Percentiles rank a stretch among this genome's conserved stretches.
phyloP scores from a whole-genome alignment of 2,329 filamentous ascomycete genomes.

The Venturia effusa region DNA sequence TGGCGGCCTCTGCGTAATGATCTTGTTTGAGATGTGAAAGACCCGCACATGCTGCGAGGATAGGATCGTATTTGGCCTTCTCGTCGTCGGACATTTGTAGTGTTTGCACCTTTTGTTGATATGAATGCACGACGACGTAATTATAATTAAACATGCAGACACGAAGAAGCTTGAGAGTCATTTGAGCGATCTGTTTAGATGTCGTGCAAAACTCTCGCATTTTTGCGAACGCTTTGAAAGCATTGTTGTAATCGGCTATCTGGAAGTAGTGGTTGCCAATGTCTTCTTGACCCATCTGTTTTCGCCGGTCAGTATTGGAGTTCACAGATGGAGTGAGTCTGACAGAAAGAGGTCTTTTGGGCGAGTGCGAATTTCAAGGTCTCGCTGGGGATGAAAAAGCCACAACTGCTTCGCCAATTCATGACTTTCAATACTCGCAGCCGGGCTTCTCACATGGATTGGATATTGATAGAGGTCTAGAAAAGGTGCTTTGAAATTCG shows the following conservation, averaged over 20 bases:
- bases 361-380: too few species aligned
- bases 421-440: too few species aligned
- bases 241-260: slow-evolving; percentile 61
- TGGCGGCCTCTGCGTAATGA: slow-evolving; percentile 57
- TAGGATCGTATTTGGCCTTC: slow-evolving; percentile 45
- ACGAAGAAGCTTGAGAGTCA: slow-evolving; percentile 67
- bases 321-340: too few species aligned
- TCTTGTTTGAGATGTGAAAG: slow-evolving; percentile 48
- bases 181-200: slow-evolving; percentile 70
- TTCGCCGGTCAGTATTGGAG: slow-evolving; percentile 4
- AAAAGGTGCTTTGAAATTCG: too few species aligned
- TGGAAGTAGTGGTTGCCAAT: slow-evolving; percentile 73
- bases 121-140: slow-evolving; percentile 57
- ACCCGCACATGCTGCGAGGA: slow-evolving; percentile 53
- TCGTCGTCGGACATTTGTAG: slow-evolving; percentile 44
- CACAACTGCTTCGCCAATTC: too few species aligned
- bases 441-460: too few species aligned
- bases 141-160: slow-evolving; percentile 67
- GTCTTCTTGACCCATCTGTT: slow-evolving; percentile 87
- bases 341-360: too few species aligned
- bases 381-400: too few species aligned
- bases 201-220: slow-evolving; percentile 90
- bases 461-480: too few species aligned
- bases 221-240: slow-evolving; percentile 66
- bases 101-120: slow-evolving; percentile 46